Evolutionary conservation across 1,284 basidiomycete species (phyloP).

Genomic region (Dichomitus squalens): DNA sequence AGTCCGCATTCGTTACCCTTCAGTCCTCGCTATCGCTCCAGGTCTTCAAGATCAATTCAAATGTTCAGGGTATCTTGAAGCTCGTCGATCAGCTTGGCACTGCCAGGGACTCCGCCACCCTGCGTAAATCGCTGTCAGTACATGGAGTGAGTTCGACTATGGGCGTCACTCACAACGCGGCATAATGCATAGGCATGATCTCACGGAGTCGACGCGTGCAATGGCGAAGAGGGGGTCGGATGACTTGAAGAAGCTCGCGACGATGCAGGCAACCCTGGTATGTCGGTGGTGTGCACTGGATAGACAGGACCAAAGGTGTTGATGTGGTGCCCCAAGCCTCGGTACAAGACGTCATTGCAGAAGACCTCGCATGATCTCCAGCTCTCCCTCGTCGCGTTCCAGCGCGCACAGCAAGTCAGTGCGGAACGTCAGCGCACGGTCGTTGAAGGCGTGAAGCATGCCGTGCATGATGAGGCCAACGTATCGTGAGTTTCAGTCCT

Average conservation of each 20-base stretch:
- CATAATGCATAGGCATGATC: constrained; percentile 64
- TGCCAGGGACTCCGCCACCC: constrained; percentile 68
- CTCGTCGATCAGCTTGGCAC: constrained; percentile 91
- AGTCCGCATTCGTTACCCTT: constrained; percentile 74
- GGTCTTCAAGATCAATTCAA: constrained; percentile 98
- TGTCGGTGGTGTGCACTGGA: background rate
- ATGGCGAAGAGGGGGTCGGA: constrained; percentile 94
- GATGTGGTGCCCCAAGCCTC: constrained; percentile 48
- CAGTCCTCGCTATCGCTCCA: constrained; percentile 91
- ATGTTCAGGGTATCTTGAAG: constrained; percentile 93
- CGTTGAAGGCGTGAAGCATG: constrained; percentile 79
- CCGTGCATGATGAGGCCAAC: constrained; percentile 64
- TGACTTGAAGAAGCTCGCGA: constrained; percentile 86
- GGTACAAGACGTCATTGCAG: constrained; percentile 77
- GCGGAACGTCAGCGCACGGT: constrained; percentile 86
- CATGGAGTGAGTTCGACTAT: background rate
- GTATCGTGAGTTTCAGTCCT: constrained; percentile 33
- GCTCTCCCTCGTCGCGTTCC: constrained; percentile 87
- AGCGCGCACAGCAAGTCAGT: constrained; percentile 87
- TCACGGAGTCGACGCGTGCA: constrained; percentile 91
- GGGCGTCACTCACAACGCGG: background rate
- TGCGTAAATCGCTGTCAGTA: constrained; percentile 81
- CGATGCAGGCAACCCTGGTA: constrained; percentile 62
- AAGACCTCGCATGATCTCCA: constrained; percentile 96
- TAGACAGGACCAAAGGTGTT: background rate